Evolutionary conservation across 305 asterid genomes (phyloP).

Genomic region (Ruellia speciosa): DNA sequence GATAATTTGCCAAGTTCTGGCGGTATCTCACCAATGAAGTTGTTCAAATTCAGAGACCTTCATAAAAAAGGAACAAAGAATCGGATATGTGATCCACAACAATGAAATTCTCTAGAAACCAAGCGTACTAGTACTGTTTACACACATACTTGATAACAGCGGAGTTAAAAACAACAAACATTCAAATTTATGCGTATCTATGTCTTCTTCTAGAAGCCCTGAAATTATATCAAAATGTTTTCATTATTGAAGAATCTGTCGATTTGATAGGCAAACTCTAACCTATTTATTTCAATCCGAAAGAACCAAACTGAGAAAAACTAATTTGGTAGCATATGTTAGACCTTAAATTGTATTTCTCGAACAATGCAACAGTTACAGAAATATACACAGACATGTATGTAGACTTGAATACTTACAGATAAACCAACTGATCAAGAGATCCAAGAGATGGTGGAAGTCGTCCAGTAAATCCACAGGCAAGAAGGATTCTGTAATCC

Average conservation of each 20-base stretch:
- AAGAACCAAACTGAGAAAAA: neutral
- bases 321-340: neutral
- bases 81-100: neutral
- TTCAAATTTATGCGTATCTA: neutral
- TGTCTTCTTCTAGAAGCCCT: neutral
- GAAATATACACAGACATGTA: slow-evolving; percentile 18
- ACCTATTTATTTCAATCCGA: neutral
- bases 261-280: too few relatives aligned
- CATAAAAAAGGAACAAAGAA: neutral
- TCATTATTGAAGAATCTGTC: too few relatives aligned
- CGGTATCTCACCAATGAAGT: slow-evolving; percentile 63
- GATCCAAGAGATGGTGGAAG: slow-evolving; percentile 66
- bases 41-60: slow-evolving; percentile 70
- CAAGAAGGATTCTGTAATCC: slow-evolving; percentile 20
- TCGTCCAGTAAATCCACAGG: slow-evolving; percentile 65
- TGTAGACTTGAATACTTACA: slow-evolving; percentile 42
- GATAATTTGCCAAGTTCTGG: slow-evolving; percentile 47
- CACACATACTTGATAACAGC: neutral
- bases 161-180: neutral
- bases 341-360: neutral
- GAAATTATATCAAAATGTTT: neutral
- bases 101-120: neutral
- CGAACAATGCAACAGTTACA: slow-evolving; percentile 26
- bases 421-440: slow-evolving; percentile 22
- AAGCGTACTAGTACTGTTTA: neutral